These are phyloP conservation scores for Phoma sp. DNA, from an alignment of 2,329 filamentous ascomycete genomes.

Conservation along the genomic window DNA sequence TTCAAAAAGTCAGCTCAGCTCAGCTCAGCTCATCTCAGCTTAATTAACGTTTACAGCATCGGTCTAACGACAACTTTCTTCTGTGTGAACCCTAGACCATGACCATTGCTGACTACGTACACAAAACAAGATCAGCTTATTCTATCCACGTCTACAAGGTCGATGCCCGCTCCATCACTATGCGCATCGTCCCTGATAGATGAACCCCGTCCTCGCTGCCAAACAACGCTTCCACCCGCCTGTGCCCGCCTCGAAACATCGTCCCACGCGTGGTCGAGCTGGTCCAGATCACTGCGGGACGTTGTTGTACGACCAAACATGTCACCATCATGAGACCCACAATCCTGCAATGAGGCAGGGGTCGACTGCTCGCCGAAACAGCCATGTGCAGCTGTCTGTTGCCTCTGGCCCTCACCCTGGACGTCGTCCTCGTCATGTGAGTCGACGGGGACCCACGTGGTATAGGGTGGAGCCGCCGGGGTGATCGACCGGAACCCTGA, in stretches of 20 bases:
- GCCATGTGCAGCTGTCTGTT: conserved; percentile 9
- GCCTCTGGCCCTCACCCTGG: conserved; percentile 12
- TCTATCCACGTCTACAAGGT: conserved; percentile 28
- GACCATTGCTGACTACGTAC: background rate
- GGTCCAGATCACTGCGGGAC: conserved; percentile 27
- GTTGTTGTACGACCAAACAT: conserved; percentile 24
- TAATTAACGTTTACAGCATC: background rate
- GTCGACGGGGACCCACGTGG: conserved; percentile 10
- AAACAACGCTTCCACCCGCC: conserved; percentile 17
- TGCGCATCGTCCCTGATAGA: conserved; percentile 22
- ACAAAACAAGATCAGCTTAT: conserved; percentile 16
- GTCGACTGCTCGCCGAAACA: conserved; percentile 24
- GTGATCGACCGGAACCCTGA: conserved; percentile 25
- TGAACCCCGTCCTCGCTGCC: conserved; percentile 6
- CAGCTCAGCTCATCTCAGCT: background rate
- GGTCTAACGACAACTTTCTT: conserved; percentile 1
- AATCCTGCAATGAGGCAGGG: conserved; percentile 34
- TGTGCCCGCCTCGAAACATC: conserved; percentile 17
- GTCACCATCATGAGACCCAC: conserved; percentile 28
- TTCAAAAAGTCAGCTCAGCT: conserved; percentile 1
- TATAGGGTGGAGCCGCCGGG: conserved; percentile 18
- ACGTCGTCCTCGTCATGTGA: conserved; percentile 11
- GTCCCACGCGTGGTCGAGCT: conserved; percentile 8
- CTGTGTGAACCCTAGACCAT: background rate
- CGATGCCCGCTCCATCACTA: conserved; percentile 22